A percentile compares a stretch with the other conserved stretches of the same genome.
Conservation (phyloP, 2,329 filamentous ascomycete genomes). For the Colletotrichum sp. region DNA sequence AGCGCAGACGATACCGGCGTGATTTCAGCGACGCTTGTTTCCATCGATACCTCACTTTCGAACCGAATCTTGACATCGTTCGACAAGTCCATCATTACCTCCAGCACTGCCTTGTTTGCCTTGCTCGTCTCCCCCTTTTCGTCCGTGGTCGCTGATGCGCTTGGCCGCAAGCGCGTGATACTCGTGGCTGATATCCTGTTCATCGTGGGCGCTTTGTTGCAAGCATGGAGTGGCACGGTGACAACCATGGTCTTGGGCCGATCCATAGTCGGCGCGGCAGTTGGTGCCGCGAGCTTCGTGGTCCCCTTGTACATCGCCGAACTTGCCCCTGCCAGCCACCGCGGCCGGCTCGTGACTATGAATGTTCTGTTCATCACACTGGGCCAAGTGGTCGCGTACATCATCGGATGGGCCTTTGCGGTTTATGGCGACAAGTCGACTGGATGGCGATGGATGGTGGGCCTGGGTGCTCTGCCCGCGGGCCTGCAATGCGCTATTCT, state of each 20-base stretch:
- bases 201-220: constrained; percentile 68
- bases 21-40: constrained; percentile 71
- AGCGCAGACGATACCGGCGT: constrained; percentile 68
- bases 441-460: constrained; percentile 93
- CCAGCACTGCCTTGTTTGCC: constrained; percentile 71
- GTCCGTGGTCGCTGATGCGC: constrained; percentile 65
- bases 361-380: constrained; percentile 84
- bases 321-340: constrained; percentile 75
- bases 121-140: constrained; percentile 68
- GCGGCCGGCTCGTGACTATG: constrained; percentile 83
- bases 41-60: constrained; percentile 65
- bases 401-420: constrained; percentile 79
- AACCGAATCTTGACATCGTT: constrained; percentile 61
- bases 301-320: constrained; percentile 90
- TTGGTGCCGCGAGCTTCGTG: constrained; percentile 81
- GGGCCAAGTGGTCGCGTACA: constrained; percentile 88
- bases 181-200: constrained; percentile 72
- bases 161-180: constrained; percentile 68
- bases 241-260: constrained; percentile 70
- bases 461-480: constrained; percentile 80
- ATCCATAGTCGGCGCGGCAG: constrained; percentile 72
- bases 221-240: constrained; percentile 65
- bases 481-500: constrained; percentile 72
- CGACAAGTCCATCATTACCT: constrained; percentile 75
- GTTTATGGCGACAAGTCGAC: constrained; percentile 53